phyloP scores from a whole-genome alignment of 2,329 filamentous ascomycete genomes.

The Trichoderma asperellum region DNA sequence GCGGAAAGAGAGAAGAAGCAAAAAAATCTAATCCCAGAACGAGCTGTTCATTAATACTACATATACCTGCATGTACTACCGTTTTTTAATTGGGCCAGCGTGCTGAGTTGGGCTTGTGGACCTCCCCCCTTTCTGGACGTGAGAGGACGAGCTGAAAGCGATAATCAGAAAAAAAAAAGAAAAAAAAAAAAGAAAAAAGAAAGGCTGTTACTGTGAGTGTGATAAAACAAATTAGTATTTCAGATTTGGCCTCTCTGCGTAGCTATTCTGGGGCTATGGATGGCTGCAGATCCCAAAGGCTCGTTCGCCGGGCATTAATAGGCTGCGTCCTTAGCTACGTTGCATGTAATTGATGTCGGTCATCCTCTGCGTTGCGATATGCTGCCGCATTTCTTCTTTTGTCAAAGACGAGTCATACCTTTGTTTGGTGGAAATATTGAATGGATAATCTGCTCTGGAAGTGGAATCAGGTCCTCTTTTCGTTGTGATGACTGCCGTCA shows the following conservation, averaged over 20 bases:
- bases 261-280: neutral
- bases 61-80: neutral
- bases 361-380: neutral
- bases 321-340: neutral
- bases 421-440: conserved; percentile 9
- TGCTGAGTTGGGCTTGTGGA: neutral
- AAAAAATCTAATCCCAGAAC: neutral
- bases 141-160: neutral
- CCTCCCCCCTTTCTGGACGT: conserved; percentile 4
- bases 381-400: neutral
- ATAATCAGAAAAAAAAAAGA: neutral
- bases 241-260: neutral
- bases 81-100: neutral
- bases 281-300: conserved; percentile 3
- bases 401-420: neutral
- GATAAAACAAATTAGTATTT: conserved; percentile 1
- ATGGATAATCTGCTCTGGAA: neutral
- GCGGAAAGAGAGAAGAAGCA: neutral
- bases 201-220: neutral
- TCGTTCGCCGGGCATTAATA: neutral
- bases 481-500: neutral
- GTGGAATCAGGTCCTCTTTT: neutral
- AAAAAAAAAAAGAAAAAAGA: neutral
- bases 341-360: neutral
- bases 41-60: conserved; percentile 5